phyloP scores from a whole-genome alignment of 1,139 yeast species.

The Torulaspora pretoriensis region DNA sequence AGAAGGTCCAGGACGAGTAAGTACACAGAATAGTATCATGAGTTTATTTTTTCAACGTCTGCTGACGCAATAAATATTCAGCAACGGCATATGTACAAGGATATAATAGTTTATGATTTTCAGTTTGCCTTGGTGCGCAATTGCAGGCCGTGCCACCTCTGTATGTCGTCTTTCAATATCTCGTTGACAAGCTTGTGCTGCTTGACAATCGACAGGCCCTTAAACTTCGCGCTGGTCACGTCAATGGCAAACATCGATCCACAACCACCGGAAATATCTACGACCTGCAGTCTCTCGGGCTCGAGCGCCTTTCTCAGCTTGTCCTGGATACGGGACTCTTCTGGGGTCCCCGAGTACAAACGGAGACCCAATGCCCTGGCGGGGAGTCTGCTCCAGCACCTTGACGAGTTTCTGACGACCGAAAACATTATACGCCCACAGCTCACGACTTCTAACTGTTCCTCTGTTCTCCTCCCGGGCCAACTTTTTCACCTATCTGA shows the following conservation, averaged over 20 bases:
- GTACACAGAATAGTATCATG: constrained; percentile 1
- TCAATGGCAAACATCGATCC: constrained; percentile 96
- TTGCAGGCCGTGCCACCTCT: constrained; percentile 94
- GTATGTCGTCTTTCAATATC: constrained; percentile 75
- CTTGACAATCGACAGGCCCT: constrained; percentile 77
- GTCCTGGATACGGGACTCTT: constrained; percentile 61
- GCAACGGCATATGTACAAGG: constrained; percentile 5
- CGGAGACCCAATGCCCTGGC: constrained; percentile 3
- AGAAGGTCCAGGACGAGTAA: constrained; percentile 43
- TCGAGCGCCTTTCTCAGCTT: constrained; percentile 51
- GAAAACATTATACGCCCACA: constrained; percentile 1
- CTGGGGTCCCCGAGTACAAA: constrained; percentile 46
- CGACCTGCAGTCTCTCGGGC: constrained; percentile 61
- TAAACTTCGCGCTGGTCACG: constrained; percentile 68
- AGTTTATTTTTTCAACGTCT: neutral
- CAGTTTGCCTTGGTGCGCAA: constrained; percentile 53
- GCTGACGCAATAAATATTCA: neutral
- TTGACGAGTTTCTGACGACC: constrained; percentile 1
- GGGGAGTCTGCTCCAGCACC: neutral
- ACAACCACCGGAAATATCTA: constrained; percentile 91
- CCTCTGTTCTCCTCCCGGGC: neutral
- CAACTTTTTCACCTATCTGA: neutral
- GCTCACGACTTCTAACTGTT: neutral
- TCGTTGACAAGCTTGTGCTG: constrained; percentile 90
- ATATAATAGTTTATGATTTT: neutral